A percentile compares a stretch with the other conserved stretches of the same genome.
Conservation (phyloP, 495 filamentous ascomycete genomes). For the Penicillium lividum region DNA sequence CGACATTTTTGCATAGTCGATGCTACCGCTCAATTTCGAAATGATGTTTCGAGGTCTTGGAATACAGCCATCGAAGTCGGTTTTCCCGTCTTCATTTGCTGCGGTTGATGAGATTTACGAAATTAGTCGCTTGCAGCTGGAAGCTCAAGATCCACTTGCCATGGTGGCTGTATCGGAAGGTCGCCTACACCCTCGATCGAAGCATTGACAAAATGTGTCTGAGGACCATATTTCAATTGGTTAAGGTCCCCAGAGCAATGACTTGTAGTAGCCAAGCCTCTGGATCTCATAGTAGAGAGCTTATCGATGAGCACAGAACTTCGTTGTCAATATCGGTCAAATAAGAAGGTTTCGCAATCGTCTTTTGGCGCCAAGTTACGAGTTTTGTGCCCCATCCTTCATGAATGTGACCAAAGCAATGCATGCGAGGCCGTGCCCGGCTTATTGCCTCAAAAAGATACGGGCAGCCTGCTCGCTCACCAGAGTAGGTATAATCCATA, state of each 20-base stretch:
- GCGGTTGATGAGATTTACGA: too few species aligned
- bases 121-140: not conserved
- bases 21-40: too few species aligned
- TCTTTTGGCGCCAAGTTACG: conserved; percentile 53
- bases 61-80: too few species aligned
- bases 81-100: too few species aligned
- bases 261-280: conserved; percentile 21
- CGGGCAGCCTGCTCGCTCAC: conserved; percentile 53
- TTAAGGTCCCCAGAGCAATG: conserved; percentile 36
- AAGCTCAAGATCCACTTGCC: conserved; percentile 59
- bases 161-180: conserved; percentile 44
- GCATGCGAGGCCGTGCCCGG: conserved; percentile 54
- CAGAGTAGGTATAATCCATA: conserved; percentile 45
- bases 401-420: conserved; percentile 77
- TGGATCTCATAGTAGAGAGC: conserved; percentile 28
- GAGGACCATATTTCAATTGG: conserved; percentile 35
- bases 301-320: conserved; percentile 40
- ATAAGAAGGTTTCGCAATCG: conserved; percentile 38
- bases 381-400: conserved; percentile 65
- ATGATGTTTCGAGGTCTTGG: too few species aligned
- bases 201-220: conserved; percentile 71
- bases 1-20: too few species aligned
- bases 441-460: conserved; percentile 58
- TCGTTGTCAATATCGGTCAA: conserved; percentile 48
- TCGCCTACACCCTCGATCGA: conserved; percentile 46